A percentile compares a stretch with the other conserved stretches of the same genome.
These are phyloP conservation scores for Nannochloropsis granulata DNA, from an alignment of 108 stramenopile genomes.

Conservation along the genomic window DNA sequence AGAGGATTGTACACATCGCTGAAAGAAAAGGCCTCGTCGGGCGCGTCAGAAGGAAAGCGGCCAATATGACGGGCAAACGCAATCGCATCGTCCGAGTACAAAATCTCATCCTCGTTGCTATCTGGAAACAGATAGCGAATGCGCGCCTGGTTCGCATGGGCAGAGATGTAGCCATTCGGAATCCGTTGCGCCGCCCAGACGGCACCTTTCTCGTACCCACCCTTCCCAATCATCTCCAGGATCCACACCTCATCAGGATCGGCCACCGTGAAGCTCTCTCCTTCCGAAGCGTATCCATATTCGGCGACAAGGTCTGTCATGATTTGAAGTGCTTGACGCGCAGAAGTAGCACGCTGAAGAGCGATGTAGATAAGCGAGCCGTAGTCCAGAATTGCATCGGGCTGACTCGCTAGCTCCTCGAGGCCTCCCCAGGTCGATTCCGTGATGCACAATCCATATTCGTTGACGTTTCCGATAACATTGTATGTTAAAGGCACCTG, in stretches of 20 bases:
- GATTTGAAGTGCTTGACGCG: constrained; percentile 45
- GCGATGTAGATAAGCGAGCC: constrained; percentile 58
- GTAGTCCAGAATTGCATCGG: constrained; percentile 48
- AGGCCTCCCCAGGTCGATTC: constrained; percentile 62
- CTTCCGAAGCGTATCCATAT: constrained; percentile 49
- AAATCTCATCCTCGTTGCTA: constrained; percentile 37
- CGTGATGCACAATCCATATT: constrained; percentile 51
- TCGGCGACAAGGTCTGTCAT: constrained; percentile 46
- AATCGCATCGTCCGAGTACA: constrained; percentile 47
- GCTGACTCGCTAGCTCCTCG: constrained; percentile 27
- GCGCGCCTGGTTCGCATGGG: constrained; percentile 60
- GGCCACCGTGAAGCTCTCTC: constrained; percentile 50
- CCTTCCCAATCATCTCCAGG: constrained; percentile 55
- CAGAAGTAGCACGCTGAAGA: constrained; percentile 47
- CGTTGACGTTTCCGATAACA: constrained; percentile 55
- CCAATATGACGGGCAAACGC: constrained; percentile 48
- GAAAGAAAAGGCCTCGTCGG: constrained; percentile 36
- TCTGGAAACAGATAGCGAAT: constrained; percentile 40
- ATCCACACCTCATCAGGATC: constrained; percentile 59
- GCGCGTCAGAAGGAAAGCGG: constrained; percentile 21
- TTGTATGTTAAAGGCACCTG: constrained; percentile 41
- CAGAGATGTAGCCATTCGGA: constrained; percentile 42
- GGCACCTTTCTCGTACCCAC: constrained; percentile 41
- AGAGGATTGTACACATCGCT: constrained; percentile 50
- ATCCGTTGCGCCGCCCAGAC: constrained; percentile 56